Evolutionary conservation across 2,329 filamentous ascomycete species (phyloP).

Genomic region (Aspergillus melleus): DNA sequence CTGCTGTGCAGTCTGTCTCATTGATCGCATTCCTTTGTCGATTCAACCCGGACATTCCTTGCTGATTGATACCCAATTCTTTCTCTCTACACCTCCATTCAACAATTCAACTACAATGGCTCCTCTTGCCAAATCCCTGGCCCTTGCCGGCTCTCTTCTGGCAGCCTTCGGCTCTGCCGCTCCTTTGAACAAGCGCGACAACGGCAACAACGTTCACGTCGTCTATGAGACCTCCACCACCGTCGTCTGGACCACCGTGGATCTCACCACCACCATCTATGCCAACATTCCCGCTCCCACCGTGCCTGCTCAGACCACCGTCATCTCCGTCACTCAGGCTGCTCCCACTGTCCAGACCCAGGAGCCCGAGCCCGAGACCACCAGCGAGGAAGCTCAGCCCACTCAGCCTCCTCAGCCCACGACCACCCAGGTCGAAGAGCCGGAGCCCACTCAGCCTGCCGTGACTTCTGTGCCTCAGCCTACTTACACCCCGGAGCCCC

Average conservation of each 20-base stretch:
- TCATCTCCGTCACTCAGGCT: constrained; percentile 12
- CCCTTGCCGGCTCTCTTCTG: constrained; percentile 37
- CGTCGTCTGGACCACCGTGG: constrained; percentile 50
- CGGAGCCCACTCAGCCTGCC: constrained; percentile 5
- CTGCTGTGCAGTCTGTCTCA: constrained; percentile 23
- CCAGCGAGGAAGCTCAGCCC: neutral
- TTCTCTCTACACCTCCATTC: neutral
- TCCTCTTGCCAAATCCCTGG: constrained; percentile 38
- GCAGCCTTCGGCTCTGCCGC: constrained; percentile 32
- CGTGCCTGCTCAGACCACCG: constrained; percentile 20
- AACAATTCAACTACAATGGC: constrained; percentile 31
- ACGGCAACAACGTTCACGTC: constrained; percentile 23
- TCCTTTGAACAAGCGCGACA: constrained; percentile 40
- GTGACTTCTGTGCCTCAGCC: constrained; percentile 4
- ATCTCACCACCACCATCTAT: constrained; percentile 51
- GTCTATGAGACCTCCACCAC: constrained; percentile 53
- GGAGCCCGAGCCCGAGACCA: constrained; percentile 6
- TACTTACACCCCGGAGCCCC: constrained; percentile 16
- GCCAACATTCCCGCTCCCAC: constrained; percentile 25
- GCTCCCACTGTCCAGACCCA: constrained; percentile 7
- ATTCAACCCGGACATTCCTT: constrained; percentile 1
- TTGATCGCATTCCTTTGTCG: constrained; percentile 7
- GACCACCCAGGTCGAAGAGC: constrained; percentile 13
- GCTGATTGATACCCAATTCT: neutral
- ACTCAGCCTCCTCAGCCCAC: constrained; percentile 18